Base-by-base conservation (phyloP, 495 filamentous ascomycete species). In the Daldinia loculata region DNA sequence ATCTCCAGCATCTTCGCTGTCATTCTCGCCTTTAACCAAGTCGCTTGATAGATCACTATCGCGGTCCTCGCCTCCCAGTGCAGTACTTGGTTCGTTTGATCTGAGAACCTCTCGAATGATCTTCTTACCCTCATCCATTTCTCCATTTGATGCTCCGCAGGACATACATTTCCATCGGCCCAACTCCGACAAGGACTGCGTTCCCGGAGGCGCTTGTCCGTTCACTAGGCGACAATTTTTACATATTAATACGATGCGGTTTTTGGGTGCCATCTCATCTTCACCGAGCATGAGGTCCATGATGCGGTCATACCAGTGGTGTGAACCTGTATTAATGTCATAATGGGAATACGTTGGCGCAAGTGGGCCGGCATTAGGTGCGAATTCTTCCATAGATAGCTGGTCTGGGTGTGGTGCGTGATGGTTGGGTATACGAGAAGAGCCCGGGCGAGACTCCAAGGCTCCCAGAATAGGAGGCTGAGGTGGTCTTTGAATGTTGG, bases 271-370 rank as follows among this genome's bases (percentile, higher is more conserved):
- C 41, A 92, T 95, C 80, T 99, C 95, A 71, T 99, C 95, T 78
- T 99, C 95, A 24, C 95, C 95, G 0, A 99, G 84, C 32, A 99
- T 86, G 5, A 97, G 89, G 75, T 99, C 95, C 41, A 98, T 79
- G 34, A 99, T 87, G 48, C 95, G 89, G 75, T 99, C 95, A 78
- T 98, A 98, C 96, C 96, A 98, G 66, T 90, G 87, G 38, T 89
- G 81, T 45, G 86, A 86, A 22, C 78, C 75, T 0, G 77, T 56
- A 70, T 78, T 84, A 67, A 80, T 73, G 75, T 86, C 74, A 75
- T 86, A 82, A 48, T 83, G 83, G 36, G 77, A 59, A 61, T 77
- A 79, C 0, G 75, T 68, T 0, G 74, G 65, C 8, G 76, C 71
- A 19, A 75, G 87, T 87, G 57, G 87, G 87, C 85, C 81, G 6